phyloP scores from a whole-genome alignment of 768 basidiomycete species.

The Paxillus ammoniavirescens region DNA sequence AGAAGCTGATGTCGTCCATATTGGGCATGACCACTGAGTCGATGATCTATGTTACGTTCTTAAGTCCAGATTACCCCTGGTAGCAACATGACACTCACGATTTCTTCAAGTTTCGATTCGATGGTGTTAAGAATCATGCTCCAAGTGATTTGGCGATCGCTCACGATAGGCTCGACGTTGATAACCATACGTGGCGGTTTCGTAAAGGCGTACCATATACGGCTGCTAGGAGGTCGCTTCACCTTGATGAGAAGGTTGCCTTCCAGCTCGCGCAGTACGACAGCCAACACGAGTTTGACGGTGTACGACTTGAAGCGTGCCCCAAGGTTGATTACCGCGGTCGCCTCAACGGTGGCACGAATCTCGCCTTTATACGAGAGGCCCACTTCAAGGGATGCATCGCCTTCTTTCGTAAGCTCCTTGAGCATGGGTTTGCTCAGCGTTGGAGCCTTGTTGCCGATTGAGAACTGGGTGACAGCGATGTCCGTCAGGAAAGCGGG shows the following conservation, averaged over 20 bases:
- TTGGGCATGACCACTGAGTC: constrained; percentile 95
- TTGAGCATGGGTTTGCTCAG: constrained; percentile 98
- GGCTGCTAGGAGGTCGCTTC: constrained; percentile 93
- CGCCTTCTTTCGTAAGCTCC: constrained; percentile 92
- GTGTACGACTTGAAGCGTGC: constrained; percentile 84
- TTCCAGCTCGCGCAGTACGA: constrained; percentile 84
- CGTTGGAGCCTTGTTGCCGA: constrained; percentile 81
- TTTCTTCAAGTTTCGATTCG: constrained; percentile 84
- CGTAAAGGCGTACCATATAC: constrained; percentile 94
- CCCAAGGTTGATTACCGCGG: constrained; percentile 82
- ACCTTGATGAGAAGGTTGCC: constrained; percentile 88
- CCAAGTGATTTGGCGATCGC: constrained; percentile 93
- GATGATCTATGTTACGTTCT: constrained; percentile 70
- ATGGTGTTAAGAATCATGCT: constrained; percentile 88
- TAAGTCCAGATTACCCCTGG: constrained; percentile 54
- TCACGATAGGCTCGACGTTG: constrained; percentile 91
- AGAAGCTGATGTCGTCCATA: constrained; percentile 98
- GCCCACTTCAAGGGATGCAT: constrained; percentile 86
- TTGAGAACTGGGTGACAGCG: constrained; percentile 83
- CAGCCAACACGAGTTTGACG: constrained; percentile 87
- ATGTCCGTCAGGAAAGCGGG: constrained; percentile 85
- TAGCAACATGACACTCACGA: constrained; percentile 49
- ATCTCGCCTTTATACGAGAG: constrained; percentile 84
- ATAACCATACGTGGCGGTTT: constrained; percentile 84
- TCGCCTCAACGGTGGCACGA: constrained; percentile 86